Evolutionary conservation across 1,284 basidiomycete genomes (phyloP).

Genomic region (Irpex lacteus): DNA sequence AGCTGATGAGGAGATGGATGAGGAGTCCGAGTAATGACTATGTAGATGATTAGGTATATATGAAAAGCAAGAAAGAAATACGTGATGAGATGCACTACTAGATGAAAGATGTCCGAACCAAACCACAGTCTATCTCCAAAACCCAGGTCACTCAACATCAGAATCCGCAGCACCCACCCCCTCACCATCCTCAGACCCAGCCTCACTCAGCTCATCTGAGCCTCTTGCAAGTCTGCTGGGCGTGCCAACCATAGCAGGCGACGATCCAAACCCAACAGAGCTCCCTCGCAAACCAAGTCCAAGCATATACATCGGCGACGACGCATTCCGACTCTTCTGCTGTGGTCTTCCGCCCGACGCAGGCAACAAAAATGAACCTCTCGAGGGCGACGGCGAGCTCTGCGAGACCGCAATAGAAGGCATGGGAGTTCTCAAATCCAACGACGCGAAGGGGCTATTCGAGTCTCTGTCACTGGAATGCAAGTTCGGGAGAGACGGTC

Average conservation of each 20-base stretch:
- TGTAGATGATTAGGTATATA: not conserved
- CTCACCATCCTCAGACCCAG: constrained; percentile 2
- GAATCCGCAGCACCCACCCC: constrained; percentile 17
- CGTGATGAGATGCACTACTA: not conserved
- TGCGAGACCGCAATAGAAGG: constrained; percentile 33
- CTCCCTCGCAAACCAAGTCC: constrained; percentile 45
- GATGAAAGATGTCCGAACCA: not conserved
- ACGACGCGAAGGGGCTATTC: constrained; percentile 40
- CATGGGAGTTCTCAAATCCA: constrained; percentile 65
- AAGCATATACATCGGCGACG: constrained; percentile 57
- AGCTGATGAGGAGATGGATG: constrained; percentile 32
- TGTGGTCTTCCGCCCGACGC: constrained; percentile 19
- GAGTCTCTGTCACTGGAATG: not conserved
- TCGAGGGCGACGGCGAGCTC: constrained; percentile 11
- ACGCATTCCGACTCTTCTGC: constrained; percentile 43
- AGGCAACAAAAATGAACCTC: constrained; percentile 11
- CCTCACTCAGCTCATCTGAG: constrained; percentile 4
- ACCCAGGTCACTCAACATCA: constrained; percentile 22
- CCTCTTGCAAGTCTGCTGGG: constrained; percentile 11
- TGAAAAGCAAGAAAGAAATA: not conserved
- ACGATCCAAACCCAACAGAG: constrained; percentile 23
- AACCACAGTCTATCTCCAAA: not conserved
- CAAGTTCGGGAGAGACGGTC: constrained; percentile 1
- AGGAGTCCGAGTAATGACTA: constrained; percentile 19
- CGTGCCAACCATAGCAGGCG: constrained; percentile 7